Base-by-base conservation (phyloP, 2,329 filamentous ascomycete genomes). In the Calonectria honghensis region DNA sequence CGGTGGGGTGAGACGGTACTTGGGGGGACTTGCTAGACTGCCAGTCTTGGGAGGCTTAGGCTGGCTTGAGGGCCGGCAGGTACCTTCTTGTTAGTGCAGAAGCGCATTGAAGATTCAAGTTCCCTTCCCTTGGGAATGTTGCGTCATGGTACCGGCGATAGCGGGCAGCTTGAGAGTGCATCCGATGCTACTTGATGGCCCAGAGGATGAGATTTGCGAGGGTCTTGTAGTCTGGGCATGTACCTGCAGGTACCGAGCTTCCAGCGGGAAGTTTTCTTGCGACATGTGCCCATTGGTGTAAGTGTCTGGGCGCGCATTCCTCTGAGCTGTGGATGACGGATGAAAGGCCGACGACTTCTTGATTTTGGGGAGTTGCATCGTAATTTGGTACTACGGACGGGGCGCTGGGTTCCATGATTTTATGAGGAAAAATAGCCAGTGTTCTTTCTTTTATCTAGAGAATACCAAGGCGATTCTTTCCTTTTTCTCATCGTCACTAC, bases 251-350 rank as follows among this genome's bases (percentile, higher is more conserved):
- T 73, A 73, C 66, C 37, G 24, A 37, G n/a, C 51, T 39, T 27
- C 31, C n/a, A n/a, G 24, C 29, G 32, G 32, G 35, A 20, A 45
- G 27, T 4, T n/a, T 50, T 13, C 35, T 29, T 37, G 4, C 13
- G 14, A 68, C 50, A 41, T 54, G 39, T 48, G 39, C 67, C 73
- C 39, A 72, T 75, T 72, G 52, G 76, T 76, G 74, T 79, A 77
- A 79, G 78, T 78, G 74, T 48, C 41, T 61, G 52, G 72, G 24
- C 50, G 32, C 29, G 29, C 24, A 63, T 29, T 20, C n/a, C 29
- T 45, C n/a, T 37, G 39, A 37, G 45, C 16, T 37, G 37, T 41
- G 66, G 27, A 57, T 57, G 54, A 59, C 51, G 50, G 65, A 64
- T 72, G 45, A 29, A 39, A 41, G 24, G 32, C 31, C 37, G 31